phyloP scores from a whole-genome alignment of 2,329 filamentous ascomycete species.

The Neoascochyta sp. region DNA sequence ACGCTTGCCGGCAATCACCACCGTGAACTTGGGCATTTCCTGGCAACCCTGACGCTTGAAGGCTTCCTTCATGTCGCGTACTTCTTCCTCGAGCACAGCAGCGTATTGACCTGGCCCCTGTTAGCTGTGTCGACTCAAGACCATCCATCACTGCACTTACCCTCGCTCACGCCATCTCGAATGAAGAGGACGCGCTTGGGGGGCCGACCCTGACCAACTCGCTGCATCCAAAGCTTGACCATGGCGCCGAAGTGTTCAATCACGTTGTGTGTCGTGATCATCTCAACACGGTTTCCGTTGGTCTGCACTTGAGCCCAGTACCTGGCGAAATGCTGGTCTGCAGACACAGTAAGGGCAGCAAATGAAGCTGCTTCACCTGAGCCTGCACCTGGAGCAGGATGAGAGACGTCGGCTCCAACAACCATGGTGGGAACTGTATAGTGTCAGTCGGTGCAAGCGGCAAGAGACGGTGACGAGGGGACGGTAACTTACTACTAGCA shows the following conservation, averaged over 20 bases:
- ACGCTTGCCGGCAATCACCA: slow-evolving; percentile 86
- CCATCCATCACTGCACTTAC: neutral
- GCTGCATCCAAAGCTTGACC: slow-evolving; percentile 60
- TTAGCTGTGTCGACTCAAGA: neutral
- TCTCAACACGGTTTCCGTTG: slow-evolving; percentile 78
- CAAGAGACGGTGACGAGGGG: no score
- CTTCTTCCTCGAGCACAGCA: slow-evolving; percentile 75
- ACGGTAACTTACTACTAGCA: slow-evolving; percentile 8
- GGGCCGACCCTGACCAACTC: slow-evolving; percentile 49
- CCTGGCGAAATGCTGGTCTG: slow-evolving; percentile 65
- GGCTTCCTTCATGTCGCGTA: slow-evolving; percentile 63
- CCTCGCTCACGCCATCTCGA: slow-evolving; percentile 86
- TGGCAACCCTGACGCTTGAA: slow-evolving; percentile 47
- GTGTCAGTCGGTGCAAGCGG: slow-evolving; percentile 8
- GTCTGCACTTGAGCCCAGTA: slow-evolving; percentile 78
- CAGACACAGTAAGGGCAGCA: slow-evolving; percentile 80
- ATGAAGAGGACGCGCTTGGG: slow-evolving; percentile 85
- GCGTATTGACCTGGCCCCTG: slow-evolving; percentile 68
- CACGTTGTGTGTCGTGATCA: slow-evolving; percentile 67
- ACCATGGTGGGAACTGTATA: slow-evolving; percentile 63
- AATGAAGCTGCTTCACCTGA: slow-evolving; percentile 60
- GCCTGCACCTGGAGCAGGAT: slow-evolving; percentile 60
- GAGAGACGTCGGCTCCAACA: slow-evolving; percentile 88
- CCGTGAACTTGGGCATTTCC: slow-evolving; percentile 65
- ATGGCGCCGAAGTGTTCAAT: slow-evolving; percentile 63